Evolutionary conservation across 139 green algal species (phyloP), one percentile per base, ranked within the genome.

Genomic region (Astrephomene gubernaculifera): DNA sequence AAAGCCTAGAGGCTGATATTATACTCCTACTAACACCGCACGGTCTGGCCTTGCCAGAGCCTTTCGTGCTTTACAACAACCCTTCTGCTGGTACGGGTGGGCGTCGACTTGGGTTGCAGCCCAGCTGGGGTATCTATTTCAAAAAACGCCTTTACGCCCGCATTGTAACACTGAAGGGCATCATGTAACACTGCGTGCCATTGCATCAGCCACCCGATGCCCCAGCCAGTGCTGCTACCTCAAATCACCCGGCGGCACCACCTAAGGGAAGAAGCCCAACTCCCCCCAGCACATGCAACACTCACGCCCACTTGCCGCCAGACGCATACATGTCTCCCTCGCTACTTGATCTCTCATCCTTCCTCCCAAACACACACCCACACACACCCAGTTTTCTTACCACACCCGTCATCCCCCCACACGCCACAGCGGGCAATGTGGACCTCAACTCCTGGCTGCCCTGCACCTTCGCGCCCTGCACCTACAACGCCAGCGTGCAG

Each of bases 21-120:
- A 0, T 83, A 12, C 27, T 83, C 12, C 29, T 83, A 0, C 22
- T 72, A 3, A 83, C 75, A 4, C 75, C 75, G 0, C 75, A 83
- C 41, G 75, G 75, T 6, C 75, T 83, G 5, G 60, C 57, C 4
- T 29, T 69, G 9, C 39, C 27, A 21, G 29, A 72, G 27, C 17
- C 41, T 17, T 83, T 57, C 60, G 17, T 83, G 29, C 38, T 83
- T 8, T 83, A 83, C 75, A 63, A 43, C 39, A 72, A 82, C 39
- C 74, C 72, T 9, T 22, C 2, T 8, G 44, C 72, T 22, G 72
- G 70, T 78, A 33, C 41, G 68, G 22, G 60, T 14, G 29, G 31
- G 49, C 49, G 49, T 57, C 49, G 49, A 12, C 12, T 17, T 57
- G 12, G 12, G 49, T 17, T 57, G 12, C 49, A 12, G 49, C 49